A percentile compares a stretch with the other conserved stretches of the same genome.
These are phyloP conservation scores for Firmiana major DNA, from an alignment of 345 rosid species.

Conservation along the genomic window DNA sequence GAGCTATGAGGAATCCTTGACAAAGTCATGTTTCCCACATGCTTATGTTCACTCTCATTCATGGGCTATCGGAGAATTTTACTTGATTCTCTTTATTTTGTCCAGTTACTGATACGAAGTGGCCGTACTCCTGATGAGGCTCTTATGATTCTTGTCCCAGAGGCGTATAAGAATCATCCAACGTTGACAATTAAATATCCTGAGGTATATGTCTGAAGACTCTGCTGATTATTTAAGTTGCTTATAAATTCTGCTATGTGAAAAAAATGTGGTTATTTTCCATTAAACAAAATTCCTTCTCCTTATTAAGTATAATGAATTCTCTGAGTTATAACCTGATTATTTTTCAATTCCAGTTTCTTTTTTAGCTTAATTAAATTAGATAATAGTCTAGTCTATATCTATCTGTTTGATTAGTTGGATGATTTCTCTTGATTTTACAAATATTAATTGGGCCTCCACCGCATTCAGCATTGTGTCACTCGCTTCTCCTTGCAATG, in stretches of 20 bases:
- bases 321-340: neutral
- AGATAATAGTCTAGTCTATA: neutral
- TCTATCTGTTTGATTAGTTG: neutral
- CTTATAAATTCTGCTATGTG: neutral
- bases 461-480: neutral
- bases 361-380: neutral
- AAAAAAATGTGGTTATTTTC: neutral
- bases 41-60: neutral
- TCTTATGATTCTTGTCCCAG: constrained; percentile 98
- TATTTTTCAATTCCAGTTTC: neutral
- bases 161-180: constrained; percentile 97
- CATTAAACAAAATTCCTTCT: neutral
- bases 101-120: constrained; percentile 84
- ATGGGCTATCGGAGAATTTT: constrained; percentile 4
- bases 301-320: neutral
- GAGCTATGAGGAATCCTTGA: neutral
- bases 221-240: neutral
- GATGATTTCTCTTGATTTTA: neutral
- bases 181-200: constrained; percentile 82
- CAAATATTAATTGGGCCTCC: neutral
- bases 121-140: constrained; percentile 91
- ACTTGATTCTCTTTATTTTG: constrained; percentile 10
- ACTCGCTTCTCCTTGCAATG: neutral
- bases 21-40: neutral
- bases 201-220: constrained; percentile 49